Percentiles rank a stretch among this genome's conserved stretches.
Conservation (phyloP, 345 rosid species). For the Moricandia moricandioides region DNA sequence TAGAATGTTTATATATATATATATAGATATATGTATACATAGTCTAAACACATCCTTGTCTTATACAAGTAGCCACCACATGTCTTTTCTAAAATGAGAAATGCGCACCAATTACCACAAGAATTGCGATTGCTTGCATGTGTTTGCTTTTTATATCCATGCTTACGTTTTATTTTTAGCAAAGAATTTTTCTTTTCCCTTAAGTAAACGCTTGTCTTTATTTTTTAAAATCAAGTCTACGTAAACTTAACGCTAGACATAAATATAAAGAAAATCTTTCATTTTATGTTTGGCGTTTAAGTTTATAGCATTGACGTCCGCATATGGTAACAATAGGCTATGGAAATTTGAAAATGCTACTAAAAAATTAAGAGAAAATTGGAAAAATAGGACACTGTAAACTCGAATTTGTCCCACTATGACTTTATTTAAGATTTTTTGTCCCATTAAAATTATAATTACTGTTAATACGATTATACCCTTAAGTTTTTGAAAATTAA, state of each 20-base stretch:
- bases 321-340: background rate
- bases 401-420: too few species aligned
- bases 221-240: background rate
- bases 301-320: background rate
- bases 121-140: background rate
- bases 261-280: too few species aligned
- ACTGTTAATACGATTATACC: too few species aligned
- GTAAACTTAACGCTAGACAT: background rate
- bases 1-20: background rate
- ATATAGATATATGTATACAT: too few species aligned
- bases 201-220: background rate
- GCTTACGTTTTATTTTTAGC: background rate
- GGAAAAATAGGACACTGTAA: too few species aligned
- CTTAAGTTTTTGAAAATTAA: too few species aligned
- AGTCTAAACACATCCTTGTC: background rate
- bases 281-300: background rate
- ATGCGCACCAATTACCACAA: background rate
- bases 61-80: background rate
- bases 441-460: too few species aligned
- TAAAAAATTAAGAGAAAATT: too few species aligned
- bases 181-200: background rate
- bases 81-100: background rate
- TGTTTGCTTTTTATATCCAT: background rate
- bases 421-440: too few species aligned
- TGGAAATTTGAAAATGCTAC: background rate